phyloP scores from a whole-genome alignment of 2,329 filamentous ascomycete genomes.

The Moelleriella libera region DNA sequence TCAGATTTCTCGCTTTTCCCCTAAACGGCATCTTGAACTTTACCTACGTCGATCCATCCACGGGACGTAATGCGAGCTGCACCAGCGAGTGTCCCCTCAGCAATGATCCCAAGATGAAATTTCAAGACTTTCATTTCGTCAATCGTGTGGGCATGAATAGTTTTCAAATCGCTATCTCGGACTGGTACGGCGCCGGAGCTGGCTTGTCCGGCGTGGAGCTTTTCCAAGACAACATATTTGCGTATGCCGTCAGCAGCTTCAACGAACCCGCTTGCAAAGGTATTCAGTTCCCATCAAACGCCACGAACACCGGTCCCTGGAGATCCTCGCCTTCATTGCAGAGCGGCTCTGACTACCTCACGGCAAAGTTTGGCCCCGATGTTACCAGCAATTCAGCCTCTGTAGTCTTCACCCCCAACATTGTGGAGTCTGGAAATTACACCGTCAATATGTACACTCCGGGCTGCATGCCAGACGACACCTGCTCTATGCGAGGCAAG shows the following conservation, averaged over 20 bases:
- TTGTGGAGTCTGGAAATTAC: conserved; percentile 84
- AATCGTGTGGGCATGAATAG: conserved; percentile 76
- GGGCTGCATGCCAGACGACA: conserved; percentile 68
- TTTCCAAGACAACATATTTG: conserved; percentile 70
- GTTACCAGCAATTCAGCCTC: conserved; percentile 45
- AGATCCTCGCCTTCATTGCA: conserved; percentile 47
- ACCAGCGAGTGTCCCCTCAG: conserved; percentile 78
- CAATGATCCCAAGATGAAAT: conserved; percentile 47
- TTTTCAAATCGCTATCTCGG: conserved; percentile 74
- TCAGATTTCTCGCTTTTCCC: conserved; percentile 72
- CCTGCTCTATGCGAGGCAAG: conserved; percentile 62
- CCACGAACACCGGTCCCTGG: conserved; percentile 66
- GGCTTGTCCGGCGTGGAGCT: conserved; percentile 79
- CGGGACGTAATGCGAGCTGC: conserved; percentile 55
- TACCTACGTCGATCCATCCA: conserved; percentile 68
- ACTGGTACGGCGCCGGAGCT: conserved; percentile 75
- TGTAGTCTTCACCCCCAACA: conserved; percentile 70
- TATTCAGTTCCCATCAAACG: conserved; percentile 44
- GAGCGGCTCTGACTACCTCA: conserved; percentile 66
- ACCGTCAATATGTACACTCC: conserved; percentile 85
- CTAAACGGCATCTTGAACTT: conserved; percentile 92
- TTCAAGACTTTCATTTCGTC: conserved; percentile 86
- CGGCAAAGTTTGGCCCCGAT: conserved; percentile 43
- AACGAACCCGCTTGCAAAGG: conserved; percentile 76
- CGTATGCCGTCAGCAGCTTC: conserved; percentile 75